Base-by-base conservation (phyloP, 768 basidiomycete species). In the Neoboletus magnificus region DNA sequence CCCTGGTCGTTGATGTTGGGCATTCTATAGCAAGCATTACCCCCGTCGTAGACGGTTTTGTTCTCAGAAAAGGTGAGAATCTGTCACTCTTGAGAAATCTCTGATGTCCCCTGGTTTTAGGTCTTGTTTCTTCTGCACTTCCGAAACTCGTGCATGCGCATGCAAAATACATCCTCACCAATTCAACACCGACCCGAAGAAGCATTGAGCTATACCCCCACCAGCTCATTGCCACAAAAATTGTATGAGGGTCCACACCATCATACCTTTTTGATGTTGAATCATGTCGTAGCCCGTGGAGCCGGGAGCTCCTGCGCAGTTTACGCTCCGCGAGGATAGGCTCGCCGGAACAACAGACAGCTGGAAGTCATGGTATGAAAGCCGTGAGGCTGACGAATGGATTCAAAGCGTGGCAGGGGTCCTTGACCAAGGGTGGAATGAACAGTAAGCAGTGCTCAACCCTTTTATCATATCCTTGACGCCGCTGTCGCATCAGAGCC, bases 21-120 rank as follows among this genome's bases (percentile, higher is more conserved):
- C 87, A 93, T 59, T 82, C 89, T 13, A 84, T 87, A 69, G 89
- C 89, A 15, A 96, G 91, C 63, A 91, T 96, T 15, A 93, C 93
- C 1, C 97, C 97, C 6, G 89, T 99, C 20, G 93, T 95, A 5
- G 97, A 99, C 62, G 97, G 97, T 5, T 99, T 98, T 65, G 97
- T 98, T 41, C 83, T 99, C 42, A 81, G 95, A 65, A 97, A 96
- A 82, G 96, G 96, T 87, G 43, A 43, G 69, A 52, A 12, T 20
- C 9, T 39, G 44, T 29, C 49, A 2, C 13, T 29, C 16, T 42
- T 33, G 2, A 7, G 8, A 4, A 18, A 9, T 29, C 12, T 23
- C 18, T 40, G 29, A 32, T 27, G n/a, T 49, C 48, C 39, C 62
- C 15, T 22, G 12, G 30, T 8, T 11, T 33, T 52, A 97, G 96